Conservation (phyloP, 1,139 yeast species). For the Sugiyamaella pinicola region DNA sequence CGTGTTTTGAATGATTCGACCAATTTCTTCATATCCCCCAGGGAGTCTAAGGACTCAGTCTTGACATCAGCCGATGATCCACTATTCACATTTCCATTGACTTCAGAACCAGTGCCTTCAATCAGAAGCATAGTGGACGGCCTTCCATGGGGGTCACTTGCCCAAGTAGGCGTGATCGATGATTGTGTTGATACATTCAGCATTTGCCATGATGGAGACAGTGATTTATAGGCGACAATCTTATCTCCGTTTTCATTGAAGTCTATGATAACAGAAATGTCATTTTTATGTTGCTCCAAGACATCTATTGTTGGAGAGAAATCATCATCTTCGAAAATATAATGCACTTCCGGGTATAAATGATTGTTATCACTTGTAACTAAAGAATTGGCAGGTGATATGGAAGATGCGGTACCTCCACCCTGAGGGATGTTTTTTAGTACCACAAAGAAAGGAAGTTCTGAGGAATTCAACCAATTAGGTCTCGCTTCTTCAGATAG, state of each 20-base stretch:
- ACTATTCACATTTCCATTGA: constrained; percentile 3
- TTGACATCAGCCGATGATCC: constrained; percentile 1
- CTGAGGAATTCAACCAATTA: constrained; percentile 10
- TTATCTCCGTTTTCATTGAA: constrained; percentile 41
- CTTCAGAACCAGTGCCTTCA: constrained; percentile 30
- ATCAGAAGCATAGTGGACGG: constrained; percentile 28
- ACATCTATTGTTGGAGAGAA: constrained; percentile 42
- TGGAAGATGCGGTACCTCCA: constrained; percentile 1
- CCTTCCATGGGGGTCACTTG: constrained; percentile 21
- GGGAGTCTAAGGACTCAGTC: constrained; percentile 7
- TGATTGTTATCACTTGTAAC: not conserved
- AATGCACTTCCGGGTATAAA: constrained; percentile 44
- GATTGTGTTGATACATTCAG: constrained; percentile 26
- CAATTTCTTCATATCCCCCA: constrained; percentile 24
- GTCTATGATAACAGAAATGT: constrained; percentile 43
- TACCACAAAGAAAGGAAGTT: constrained; percentile 19
- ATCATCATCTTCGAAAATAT: constrained; percentile 45
- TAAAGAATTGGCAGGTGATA: constrained; percentile 1
- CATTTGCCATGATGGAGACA: constrained; percentile 47
- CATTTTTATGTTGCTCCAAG: constrained; percentile 38
- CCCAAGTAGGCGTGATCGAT: constrained; percentile 29
- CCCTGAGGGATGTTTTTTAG: constrained; percentile 4
- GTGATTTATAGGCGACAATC: constrained; percentile 37
- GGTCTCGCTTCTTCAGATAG: not conserved
- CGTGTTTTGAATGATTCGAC: constrained; percentile 31